phyloP scores from a whole-genome alignment of 2,329 filamentous ascomycete genomes.

The Diaporthe amygdali region DNA sequence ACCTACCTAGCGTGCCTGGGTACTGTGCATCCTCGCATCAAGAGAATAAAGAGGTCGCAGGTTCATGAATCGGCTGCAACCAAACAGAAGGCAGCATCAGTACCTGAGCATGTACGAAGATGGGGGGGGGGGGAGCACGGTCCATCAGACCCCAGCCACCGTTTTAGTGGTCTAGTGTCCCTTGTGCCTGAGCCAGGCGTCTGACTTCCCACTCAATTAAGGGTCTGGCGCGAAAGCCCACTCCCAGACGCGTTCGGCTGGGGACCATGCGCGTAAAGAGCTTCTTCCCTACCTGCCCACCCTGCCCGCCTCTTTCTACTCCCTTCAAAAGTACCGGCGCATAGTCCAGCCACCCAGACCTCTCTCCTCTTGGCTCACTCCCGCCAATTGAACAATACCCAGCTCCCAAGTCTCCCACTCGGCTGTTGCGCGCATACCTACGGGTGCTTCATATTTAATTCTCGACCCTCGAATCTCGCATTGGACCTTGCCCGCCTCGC shows the following conservation, averaged over 20 bases:
- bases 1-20: too few species aligned
- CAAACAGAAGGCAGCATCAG: background rate
- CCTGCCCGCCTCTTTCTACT: background rate
- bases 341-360: background rate
- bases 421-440: background rate
- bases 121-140: background rate
- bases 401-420: background rate
- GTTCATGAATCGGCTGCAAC: background rate
- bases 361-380: background rate
- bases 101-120: background rate
- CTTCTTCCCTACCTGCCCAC: slow-evolving; percentile 13
- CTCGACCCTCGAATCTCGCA: background rate
- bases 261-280: slow-evolving; percentile 11
- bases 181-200: too few species aligned
- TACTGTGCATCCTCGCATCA: background rate
- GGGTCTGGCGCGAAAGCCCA: slow-evolving; percentile 19
- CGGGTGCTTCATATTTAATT: background rate
- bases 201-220: background rate
- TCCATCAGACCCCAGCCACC: background rate
- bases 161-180: background rate
- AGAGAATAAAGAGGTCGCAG: background rate
- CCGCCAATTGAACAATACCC: background rate
- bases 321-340: slow-evolving; percentile 4
- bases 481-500: background rate
- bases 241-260: slow-evolving; percentile 10